Percentiles rank a stretch among this genome's conserved stretches.
Conservation (phyloP, 106 monocot species). For the Dioscorea zingiberensis region DNA sequence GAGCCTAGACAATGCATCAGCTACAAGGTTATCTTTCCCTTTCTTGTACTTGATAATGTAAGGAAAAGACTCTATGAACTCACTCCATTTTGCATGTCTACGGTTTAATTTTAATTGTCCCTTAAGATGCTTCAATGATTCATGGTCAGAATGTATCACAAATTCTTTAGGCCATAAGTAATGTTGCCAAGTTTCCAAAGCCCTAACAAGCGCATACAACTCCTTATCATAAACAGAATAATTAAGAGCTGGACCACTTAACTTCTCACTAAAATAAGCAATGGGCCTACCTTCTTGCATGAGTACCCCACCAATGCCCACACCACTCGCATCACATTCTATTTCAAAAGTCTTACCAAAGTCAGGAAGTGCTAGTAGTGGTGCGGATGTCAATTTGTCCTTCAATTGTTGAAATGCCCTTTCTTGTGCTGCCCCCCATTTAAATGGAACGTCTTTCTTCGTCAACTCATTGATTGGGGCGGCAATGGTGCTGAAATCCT, state of each 20-base stretch:
- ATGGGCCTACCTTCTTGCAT: neutral
- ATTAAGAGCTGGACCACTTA: neutral
- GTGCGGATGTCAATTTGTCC: neutral
- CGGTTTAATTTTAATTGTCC: neutral
- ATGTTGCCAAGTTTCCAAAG: constrained; percentile 1
- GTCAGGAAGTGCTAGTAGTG: neutral
- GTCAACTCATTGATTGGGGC: neutral
- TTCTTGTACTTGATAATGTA: neutral
- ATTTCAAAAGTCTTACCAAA: neutral
- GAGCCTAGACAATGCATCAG: neutral
- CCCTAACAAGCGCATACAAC: neutral
- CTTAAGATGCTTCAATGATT: neutral
- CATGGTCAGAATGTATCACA: no score
- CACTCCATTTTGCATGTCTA: neutral
- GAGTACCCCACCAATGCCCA: neutral
- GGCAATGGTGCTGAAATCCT: neutral
- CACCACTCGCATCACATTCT: neutral
- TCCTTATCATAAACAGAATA: neutral
- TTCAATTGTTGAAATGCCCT: neutral
- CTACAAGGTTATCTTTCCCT: neutral
- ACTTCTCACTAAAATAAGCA: constrained; percentile 2
- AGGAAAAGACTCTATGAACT: neutral
- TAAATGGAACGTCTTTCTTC: neutral
- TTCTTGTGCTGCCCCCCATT: neutral
- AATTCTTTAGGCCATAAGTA: no score